Evolutionary conservation across 345 rosid genomes (phyloP).

Genomic region (Pugionium dolabratum): DNA sequence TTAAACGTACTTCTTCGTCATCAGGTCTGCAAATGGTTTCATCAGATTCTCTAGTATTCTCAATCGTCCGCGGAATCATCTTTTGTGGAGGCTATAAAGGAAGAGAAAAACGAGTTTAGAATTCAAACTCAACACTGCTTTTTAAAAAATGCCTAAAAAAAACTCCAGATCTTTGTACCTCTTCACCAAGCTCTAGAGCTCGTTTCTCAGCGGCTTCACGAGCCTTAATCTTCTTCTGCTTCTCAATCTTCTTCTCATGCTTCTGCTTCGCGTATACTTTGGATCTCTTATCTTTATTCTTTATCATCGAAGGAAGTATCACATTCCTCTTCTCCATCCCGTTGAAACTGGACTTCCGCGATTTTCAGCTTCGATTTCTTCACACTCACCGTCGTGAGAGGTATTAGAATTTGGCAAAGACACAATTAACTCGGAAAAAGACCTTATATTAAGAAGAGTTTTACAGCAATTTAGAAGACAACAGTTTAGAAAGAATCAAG

Average conservation of each 20-base stretch:
- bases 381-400: constrained; percentile 17
- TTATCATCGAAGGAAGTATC: constrained; percentile 84
- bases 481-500: too few relatives aligned
- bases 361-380: constrained; percentile 39
- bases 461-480: too few relatives aligned
- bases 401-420: too few relatives aligned
- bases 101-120: neutral
- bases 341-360: constrained; percentile 19
- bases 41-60: constrained; percentile 87
- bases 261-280: constrained; percentile 74
- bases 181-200: constrained; percentile 91
- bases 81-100: constrained; percentile 66
- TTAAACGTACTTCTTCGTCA: constrained; percentile 72
- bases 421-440: too few relatives aligned
- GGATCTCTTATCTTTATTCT: constrained; percentile 91
- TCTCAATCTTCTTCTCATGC: constrained; percentile 82
- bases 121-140: neutral
- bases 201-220: constrained; percentile 78
- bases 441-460: too few relatives aligned
- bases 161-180: constrained; percentile 46
- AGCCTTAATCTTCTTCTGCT: constrained; percentile 75
- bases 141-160: neutral
- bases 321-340: constrained; percentile 47
- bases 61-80: constrained; percentile 75
- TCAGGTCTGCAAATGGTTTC: constrained; percentile 91